Percentiles rank a stretch among this genome's conserved stretches.
phyloP scores from a whole-genome alignment of 345 rosid genomes.

The Nephelium lappaceum region DNA sequence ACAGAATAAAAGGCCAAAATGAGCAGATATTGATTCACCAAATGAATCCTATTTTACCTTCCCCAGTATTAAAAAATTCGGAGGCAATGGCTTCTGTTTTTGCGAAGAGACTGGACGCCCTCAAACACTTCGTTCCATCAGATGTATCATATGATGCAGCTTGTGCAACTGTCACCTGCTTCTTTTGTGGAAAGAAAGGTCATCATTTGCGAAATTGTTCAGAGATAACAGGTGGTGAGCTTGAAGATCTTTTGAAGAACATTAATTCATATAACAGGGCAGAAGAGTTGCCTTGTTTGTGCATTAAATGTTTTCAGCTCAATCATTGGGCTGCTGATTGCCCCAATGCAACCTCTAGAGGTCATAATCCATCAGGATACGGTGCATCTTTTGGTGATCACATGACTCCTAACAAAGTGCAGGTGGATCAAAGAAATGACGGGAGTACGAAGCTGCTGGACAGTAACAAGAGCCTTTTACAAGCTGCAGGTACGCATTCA shows the following conservation, averaged over 20 bases:
- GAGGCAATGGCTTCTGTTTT: conserved; percentile 68
- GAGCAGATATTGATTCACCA: conserved; percentile 34
- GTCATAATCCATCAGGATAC: conserved; percentile 17
- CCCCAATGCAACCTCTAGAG: conserved; percentile 43
- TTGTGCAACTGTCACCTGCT: conserved; percentile 44
- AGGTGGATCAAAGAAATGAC: conserved; percentile 33
- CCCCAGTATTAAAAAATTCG: conserved; percentile 45
- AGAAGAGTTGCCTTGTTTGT: conserved; percentile 47
- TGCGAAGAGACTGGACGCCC: conserved; percentile 76
- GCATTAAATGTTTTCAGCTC: conserved; percentile 70
- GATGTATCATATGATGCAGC: conserved; percentile 36
- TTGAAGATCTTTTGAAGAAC: conserved; percentile 53
- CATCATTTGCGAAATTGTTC: conserved; percentile 64
- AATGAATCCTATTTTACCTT: conserved; percentile 35
- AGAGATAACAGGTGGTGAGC: conserved; percentile 61
- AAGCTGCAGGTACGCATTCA: conserved; percentile 10
- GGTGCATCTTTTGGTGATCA: conserved; percentile 22
- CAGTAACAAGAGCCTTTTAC: conserved; percentile 11
- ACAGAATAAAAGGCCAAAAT: conserved; percentile 26
- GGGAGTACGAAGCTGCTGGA: conserved; percentile 10
- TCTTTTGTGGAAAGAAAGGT: conserved; percentile 76
- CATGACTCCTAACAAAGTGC: conserved; percentile 18
- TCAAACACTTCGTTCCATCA: conserved; percentile 51
- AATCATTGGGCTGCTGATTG: conserved; percentile 83
- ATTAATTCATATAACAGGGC: conserved; percentile 37